Percentiles rank a stretch among this genome's conserved stretches.
Evolutionary conservation across 2,329 filamentous ascomycete genomes (phyloP).

Genomic region (Colletotrichum kahawae): DNA sequence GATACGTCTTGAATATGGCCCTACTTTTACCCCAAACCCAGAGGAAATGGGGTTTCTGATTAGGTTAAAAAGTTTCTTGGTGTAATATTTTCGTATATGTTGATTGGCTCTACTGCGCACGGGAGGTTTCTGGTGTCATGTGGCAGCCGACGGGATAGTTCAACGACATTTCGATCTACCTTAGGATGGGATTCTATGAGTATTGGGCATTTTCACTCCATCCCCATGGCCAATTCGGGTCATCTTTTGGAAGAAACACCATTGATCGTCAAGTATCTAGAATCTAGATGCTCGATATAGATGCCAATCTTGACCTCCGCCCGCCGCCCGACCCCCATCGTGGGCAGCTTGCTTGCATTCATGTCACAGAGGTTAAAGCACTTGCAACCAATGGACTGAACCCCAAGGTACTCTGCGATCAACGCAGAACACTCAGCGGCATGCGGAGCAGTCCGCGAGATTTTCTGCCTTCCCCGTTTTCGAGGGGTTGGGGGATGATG

Average conservation of each 20-base stretch:
- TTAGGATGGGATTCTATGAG: neutral
- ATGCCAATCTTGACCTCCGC: neutral
- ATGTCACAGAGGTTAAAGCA: neutral
- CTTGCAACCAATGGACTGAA: neutral
- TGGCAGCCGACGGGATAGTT: too few relatives aligned
- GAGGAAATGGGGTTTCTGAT: too few relatives aligned
- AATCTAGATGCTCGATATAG: neutral
- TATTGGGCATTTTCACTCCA: neutral
- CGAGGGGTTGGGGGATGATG: neutral
- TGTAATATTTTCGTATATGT: too few relatives aligned
- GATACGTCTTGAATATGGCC: too few relatives aligned
- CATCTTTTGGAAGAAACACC: neutral
- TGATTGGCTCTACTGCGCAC: too few relatives aligned
- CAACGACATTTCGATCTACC: too few relatives aligned
- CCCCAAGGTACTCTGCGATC: neutral
- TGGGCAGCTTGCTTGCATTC: neutral
- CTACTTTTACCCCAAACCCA: too few relatives aligned
- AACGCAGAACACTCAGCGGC: neutral
- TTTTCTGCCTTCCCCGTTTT: neutral
- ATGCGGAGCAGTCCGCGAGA: neutral
- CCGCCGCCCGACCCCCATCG: neutral
- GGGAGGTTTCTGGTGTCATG: too few relatives aligned
- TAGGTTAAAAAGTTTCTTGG: too few relatives aligned
- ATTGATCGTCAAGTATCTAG: neutral
- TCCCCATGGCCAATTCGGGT: accelerated